Evolutionary conservation across 192 early-diverging fungal species (phyloP).

Genomic region (Coemansia sp.): DNA sequence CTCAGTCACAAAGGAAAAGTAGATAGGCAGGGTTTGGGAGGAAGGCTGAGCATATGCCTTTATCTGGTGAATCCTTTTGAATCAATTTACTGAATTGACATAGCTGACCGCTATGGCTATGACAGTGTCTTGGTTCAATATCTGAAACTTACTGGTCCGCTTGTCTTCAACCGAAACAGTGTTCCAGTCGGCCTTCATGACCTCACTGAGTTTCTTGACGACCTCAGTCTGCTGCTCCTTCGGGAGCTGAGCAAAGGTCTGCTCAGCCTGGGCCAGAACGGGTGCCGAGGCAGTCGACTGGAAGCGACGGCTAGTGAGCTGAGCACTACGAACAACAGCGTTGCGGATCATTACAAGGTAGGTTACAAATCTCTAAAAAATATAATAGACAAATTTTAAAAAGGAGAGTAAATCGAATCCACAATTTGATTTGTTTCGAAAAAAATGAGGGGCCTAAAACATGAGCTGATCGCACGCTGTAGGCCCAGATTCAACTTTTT

Average conservation of each 20-base stretch:
- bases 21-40: too few relatives aligned
- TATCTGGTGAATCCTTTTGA: too few relatives aligned
- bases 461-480: too few relatives aligned
- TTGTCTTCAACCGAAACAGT: constrained; percentile 89
- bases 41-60: too few relatives aligned
- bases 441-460: too few relatives aligned
- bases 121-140: neutral
- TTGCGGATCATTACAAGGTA: constrained; percentile 57
- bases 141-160: constrained; percentile 64
- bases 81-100: too few relatives aligned
- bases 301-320: constrained; percentile 63
- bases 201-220: constrained; percentile 72
- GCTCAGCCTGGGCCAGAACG: constrained; percentile 40
- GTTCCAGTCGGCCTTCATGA: constrained; percentile 96
- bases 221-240: constrained; percentile 81
- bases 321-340: constrained; percentile 54
- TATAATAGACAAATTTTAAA: neutral
- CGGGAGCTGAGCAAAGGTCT: constrained; percentile 66
- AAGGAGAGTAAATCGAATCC: neutral
- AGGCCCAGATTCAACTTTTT: too few relatives aligned
- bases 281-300: constrained; percentile 48
- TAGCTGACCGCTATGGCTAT: neutral
- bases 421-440: constrained; percentile 1
- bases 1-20: too few relatives aligned
- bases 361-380: neutral